Evolutionary conservation across 768 basidiomycete species (phyloP).

Genomic region (Lentinula lateritia): DNA sequence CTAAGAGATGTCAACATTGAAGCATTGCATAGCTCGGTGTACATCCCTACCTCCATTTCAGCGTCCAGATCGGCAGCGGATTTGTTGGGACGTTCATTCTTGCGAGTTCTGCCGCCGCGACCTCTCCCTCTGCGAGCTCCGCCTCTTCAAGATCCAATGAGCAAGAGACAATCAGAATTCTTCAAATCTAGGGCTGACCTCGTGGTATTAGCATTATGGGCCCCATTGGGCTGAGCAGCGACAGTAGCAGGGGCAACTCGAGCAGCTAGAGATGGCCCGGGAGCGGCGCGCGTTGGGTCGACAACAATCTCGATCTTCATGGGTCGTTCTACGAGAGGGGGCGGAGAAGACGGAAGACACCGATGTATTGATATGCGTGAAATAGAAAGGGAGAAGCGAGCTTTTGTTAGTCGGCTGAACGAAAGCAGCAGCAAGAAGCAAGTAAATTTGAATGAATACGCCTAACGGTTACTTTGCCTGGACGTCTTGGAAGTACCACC

Average conservation of each 20-base stretch:
- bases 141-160: slow-evolving; percentile 11
- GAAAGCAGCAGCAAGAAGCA: slow-evolving; percentile 30
- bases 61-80: slow-evolving; percentile 90
- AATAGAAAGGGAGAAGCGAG: slow-evolving; percentile 30
- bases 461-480: slow-evolving; percentile 10
- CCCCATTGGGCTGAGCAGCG: slow-evolving; percentile 20
- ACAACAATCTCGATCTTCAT: slow-evolving; percentile 71
- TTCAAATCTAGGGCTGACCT: slow-evolving; percentile 22
- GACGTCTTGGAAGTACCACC: slow-evolving; percentile 24
- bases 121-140: slow-evolving; percentile 41
- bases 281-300: slow-evolving; percentile 65
- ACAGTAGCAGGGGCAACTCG: slow-evolving; percentile 67
- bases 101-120: slow-evolving; percentile 36
- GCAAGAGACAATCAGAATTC: background rate
- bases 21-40: background rate
- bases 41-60: slow-evolving; percentile 84
- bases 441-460: slow-evolving; percentile 35
- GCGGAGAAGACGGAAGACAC: slow-evolving; percentile 27
- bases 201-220: slow-evolving; percentile 12
- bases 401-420: slow-evolving; percentile 42
- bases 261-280: slow-evolving; percentile 60
- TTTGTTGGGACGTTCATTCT: slow-evolving; percentile 65
- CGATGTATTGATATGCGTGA: slow-evolving; percentile 12
- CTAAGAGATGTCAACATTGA: background rate
- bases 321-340: slow-evolving; percentile 21